Evolutionary conservation across 2,329 filamentous ascomycete species (phyloP), one percentile per base, ranked within the genome.

Genomic region (Parastagonospora avenae): DNA sequence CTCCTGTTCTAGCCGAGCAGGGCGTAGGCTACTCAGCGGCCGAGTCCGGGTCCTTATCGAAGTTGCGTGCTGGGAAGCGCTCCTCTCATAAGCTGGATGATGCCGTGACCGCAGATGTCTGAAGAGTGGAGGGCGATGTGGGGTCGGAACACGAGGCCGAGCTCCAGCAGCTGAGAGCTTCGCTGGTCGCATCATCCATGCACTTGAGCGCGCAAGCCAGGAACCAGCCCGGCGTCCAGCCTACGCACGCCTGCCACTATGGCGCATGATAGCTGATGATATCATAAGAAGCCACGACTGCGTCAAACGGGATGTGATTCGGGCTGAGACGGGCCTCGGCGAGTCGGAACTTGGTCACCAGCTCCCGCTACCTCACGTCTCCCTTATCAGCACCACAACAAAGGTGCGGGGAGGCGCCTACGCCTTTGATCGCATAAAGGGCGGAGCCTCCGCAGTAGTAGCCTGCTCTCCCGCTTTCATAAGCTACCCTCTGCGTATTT

Each of bases 221-320:
- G 42, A 50, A 56, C 63, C 51, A 50, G 45, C 57, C 57, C 62
- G 61, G 63, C 66, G 60, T 64, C 63, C 65, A 63, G 60, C 61
- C 57, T 56, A 62, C 62, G 66, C 70, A 72, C 68, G 67, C 70
- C 69, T 52, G 56, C 55, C 55, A 59, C 41, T 58, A 61, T 47
- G 66, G 63, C 66, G 66, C 62, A 66, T 68, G 68, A 71, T 63
- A 53, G 54, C 40, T 53, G 55, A 67, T 66, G 60, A 67, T 69
- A 65, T 56, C 67, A 67, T 67, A 60, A 59, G n/a, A 24, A 16
- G 14, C 51, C 42, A 41, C 46, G 27, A 46, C 47, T 55, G 54
- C 55, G 53, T 59, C 63, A 59, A 64, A 60, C 63, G 63, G 59
- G 65, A 60, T 60, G 50, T 52, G 48, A 58, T 44, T 51, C 54